Percentiles rank a stretch among this genome's conserved stretches.
Conservation (phyloP, 2,329 filamentous ascomycete genomes). For the Monosporascus cannonballus region DNA sequence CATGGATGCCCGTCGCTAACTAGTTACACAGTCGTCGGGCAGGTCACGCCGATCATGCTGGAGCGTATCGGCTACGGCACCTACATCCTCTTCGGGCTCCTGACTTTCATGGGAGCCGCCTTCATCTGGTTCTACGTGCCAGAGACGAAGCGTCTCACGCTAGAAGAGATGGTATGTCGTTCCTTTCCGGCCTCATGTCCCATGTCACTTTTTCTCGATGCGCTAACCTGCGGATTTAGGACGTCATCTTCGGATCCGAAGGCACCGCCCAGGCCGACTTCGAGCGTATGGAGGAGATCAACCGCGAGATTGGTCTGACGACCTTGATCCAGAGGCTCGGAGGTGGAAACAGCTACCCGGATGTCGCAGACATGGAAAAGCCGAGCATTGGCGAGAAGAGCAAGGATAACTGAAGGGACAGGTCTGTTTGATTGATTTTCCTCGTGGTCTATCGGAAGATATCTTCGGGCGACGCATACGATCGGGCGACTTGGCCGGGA, state of each 20-base stretch:
- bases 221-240: slow-evolving; percentile 29
- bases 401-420: too few relatives aligned
- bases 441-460: too few relatives aligned
- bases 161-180: slow-evolving; percentile 54
- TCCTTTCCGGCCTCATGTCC: background rate
- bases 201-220: background rate
- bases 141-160: slow-evolving; percentile 56
- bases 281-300: slow-evolving; percentile 68
- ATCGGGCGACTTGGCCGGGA: too few relatives aligned
- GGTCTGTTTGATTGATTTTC: too few relatives aligned
- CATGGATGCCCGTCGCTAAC: slow-evolving; percentile 22
- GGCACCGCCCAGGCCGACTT: slow-evolving; percentile 62
- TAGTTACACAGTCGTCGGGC: slow-evolving; percentile 50
- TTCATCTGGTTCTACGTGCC: slow-evolving; percentile 61
- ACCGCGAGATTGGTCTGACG: slow-evolving; percentile 59
- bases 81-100: slow-evolving; percentile 62
- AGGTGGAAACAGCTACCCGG: slow-evolving; percentile 13
- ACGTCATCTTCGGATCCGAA: slow-evolving; percentile 60
- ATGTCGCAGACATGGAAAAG: slow-evolving; percentile 18
- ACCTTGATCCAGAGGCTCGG: slow-evolving; percentile 28
- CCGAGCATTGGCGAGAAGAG: slow-evolving; percentile 7
- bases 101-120: slow-evolving; percentile 56
- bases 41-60: slow-evolving; percentile 65
- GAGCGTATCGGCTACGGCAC: slow-evolving; percentile 61
- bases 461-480: too few relatives aligned